Base-by-base conservation (phyloP, 345 rosid species). In the Kernera saxatilis region DNA sequence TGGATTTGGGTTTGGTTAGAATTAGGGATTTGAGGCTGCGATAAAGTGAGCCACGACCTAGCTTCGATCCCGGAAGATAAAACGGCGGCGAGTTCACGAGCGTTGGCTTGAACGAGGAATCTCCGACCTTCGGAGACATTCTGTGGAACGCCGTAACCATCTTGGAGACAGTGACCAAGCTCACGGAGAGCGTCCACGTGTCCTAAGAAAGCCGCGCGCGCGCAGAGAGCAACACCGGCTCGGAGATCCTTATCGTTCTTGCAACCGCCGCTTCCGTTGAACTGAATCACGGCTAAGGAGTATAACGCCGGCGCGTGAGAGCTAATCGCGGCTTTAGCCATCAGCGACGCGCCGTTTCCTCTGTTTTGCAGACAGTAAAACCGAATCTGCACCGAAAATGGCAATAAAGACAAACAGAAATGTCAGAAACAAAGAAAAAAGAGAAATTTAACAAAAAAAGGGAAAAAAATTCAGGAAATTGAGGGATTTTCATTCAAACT, bases 91-190 rank as follows among this genome's bases (percentile, higher is more conserved):
- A 94, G 81, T 67, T 94, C 99, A 3, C 95, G 88, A 4, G 95
- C 95, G 83, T 94, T 94, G 43, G 99, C 99, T 75, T 94, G 97
- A 46, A 94, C 90, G 1, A 94, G 86, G 48, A 91, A 85, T n/a
- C 95, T 84, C 1, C 99, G 88, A 3, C 97, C 99, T 60, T 94
- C 95, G 17, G 83, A 78, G 17, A 91, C 72, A 80, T 89, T 89
- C 68, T 84, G 94, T 1, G 90, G 87, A 40, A 94, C 96, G n/a
- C 99, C 99, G 49, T 94, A 94, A 27, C 99, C 99, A 43, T 94
- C 99, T 49, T 89, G 96, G 4, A 94, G 86, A 63, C 99, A 94
- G 88, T 94, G 99, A 46, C 99, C 99, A 2, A 94, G 90, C 86
- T 94, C 97, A 2, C 99, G 96, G 0, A 88, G 77, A 8, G 99